phyloP scores from a whole-genome alignment of 1,284 basidiomycete genomes.

The Wallemia mellicola region DNA sequence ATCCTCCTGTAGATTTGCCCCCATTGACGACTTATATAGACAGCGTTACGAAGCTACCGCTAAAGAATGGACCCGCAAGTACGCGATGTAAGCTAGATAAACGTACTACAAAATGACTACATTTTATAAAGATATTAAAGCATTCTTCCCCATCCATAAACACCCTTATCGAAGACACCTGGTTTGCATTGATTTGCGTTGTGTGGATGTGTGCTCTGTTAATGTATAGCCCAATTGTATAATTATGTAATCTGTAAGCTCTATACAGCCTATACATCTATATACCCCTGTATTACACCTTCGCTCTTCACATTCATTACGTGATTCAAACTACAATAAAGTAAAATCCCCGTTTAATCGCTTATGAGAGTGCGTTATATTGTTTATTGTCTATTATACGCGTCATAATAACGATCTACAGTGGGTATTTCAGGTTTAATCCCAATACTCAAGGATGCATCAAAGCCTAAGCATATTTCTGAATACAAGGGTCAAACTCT shows the following conservation, averaged over 20 bases:
- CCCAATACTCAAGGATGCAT: constrained; percentile 69
- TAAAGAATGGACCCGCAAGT: constrained; percentile 94
- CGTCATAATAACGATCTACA: neutral
- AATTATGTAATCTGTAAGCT: no score
- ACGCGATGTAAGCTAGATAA: constrained; percentile 14
- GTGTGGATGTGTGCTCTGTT: no score
- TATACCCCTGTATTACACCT: neutral
- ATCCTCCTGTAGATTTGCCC: neutral
- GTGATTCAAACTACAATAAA: no score
- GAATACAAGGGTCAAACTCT: constrained; percentile 54
- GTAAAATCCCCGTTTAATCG: no score
- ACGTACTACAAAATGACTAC: neutral
- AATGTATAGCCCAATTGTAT: neutral
- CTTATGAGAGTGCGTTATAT: no score
- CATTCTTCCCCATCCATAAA: neutral
- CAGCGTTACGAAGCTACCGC: constrained; percentile 78
- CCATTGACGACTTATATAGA: constrained; percentile 17
- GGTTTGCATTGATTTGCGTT: no score
- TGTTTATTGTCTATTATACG: no score
- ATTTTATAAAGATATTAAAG: neutral
- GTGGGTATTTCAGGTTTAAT: constrained; percentile 84
- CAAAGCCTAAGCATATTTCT: constrained; percentile 40
- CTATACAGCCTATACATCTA: no score
- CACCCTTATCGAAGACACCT: neutral
- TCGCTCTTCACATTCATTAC: no score